These are phyloP conservation scores for Phytophthora europaea DNA, from an alignment of 352 stramenopile genomes.

Conservation along the genomic window DNA sequence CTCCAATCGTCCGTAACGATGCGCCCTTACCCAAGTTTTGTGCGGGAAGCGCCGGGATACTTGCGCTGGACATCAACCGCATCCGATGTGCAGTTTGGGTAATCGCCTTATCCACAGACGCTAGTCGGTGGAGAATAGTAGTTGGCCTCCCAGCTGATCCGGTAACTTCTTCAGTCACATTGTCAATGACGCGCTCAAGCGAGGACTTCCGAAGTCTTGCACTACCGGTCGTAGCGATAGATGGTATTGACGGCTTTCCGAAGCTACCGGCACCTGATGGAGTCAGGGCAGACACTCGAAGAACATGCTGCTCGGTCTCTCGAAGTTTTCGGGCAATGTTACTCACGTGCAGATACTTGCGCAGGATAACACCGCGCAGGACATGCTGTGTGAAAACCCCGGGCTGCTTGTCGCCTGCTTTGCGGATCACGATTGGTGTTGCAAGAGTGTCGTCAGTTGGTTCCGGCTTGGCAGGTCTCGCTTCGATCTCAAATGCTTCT, in stretches of 20 bases:
- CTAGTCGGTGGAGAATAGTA: slow-evolving; percentile 50
- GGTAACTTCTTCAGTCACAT: slow-evolving; percentile 8
- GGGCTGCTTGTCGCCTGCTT: slow-evolving; percentile 28
- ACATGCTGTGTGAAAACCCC: slow-evolving; percentile 70
- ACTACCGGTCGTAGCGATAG: not conserved
- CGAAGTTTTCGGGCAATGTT: slow-evolving; percentile 75
- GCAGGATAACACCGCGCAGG: slow-evolving; percentile 63
- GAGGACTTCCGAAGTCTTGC: slow-evolving; percentile 23
- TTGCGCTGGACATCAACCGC: slow-evolving; percentile 52
- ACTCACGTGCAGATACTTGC: slow-evolving; percentile 73
- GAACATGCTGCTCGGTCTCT: slow-evolving; percentile 65
- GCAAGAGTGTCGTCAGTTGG: slow-evolving; percentile 33
- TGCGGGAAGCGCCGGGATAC: slow-evolving; percentile 19
- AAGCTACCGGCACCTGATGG: slow-evolving; percentile 9
- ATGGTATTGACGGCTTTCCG: slow-evolving; percentile 2
- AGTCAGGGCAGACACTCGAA: slow-evolving; percentile 43
- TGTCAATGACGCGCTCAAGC: slow-evolving; percentile 23
- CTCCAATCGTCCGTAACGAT: slow-evolving; percentile 52
- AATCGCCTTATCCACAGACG: slow-evolving; percentile 73
- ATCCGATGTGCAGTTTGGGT: slow-evolving; percentile 73
- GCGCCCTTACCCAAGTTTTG: slow-evolving; percentile 40
- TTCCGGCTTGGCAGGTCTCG: slow-evolving; percentile 6
- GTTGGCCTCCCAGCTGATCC: slow-evolving; percentile 3
- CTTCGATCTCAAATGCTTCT: slow-evolving; percentile 6
- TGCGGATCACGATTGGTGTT: slow-evolving; percentile 53